A percentile compares a stretch with the other conserved stretches of the same genome.
Conservation (phyloP, 805 yeast genomes). For the Metschnikowia shivogae region DNA sequence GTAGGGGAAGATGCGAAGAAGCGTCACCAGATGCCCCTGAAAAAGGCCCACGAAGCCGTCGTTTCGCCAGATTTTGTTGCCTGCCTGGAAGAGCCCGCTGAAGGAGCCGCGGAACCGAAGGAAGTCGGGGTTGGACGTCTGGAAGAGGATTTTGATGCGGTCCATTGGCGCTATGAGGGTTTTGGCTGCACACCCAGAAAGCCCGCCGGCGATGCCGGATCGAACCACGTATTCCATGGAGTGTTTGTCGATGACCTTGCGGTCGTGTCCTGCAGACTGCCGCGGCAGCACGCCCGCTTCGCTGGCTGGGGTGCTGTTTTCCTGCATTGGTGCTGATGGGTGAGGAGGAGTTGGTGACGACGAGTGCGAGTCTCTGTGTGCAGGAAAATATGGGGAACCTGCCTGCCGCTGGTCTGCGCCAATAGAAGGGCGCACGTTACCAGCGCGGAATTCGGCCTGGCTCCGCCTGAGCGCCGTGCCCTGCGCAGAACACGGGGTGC, state of each 20-base stretch:
- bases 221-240: slow-evolving; percentile 74
- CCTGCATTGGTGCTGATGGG: not conserved
- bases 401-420: not conserved
- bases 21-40: slow-evolving; percentile 94
- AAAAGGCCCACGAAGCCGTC: slow-evolving; percentile 82
- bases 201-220: slow-evolving; percentile 90
- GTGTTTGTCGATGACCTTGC: slow-evolving; percentile 55
- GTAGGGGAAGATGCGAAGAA: slow-evolving; percentile 88
- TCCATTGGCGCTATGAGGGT: slow-evolving; percentile 94
- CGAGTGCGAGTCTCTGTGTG: not conserved
- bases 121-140: slow-evolving; percentile 90
- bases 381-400: slow-evolving; percentile 7
- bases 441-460: too few relatives aligned
- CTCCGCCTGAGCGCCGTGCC: not conserved
- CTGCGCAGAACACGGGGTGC: not conserved
- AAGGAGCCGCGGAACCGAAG: slow-evolving; percentile 74
- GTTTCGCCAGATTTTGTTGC: slow-evolving; percentile 53
- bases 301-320: not conserved
- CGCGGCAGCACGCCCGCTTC: not conserved
- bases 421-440: too few relatives aligned
- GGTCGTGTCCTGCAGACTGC: not conserved
- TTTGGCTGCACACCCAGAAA: slow-evolving; percentile 95
- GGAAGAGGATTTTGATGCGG: slow-evolving; percentile 90
- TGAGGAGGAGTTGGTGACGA: not conserved
- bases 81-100: slow-evolving; percentile 72